phyloP scores from a whole-genome alignment of 2,329 filamentous ascomycete genomes.

The Arthrocladium fulminans region DNA sequence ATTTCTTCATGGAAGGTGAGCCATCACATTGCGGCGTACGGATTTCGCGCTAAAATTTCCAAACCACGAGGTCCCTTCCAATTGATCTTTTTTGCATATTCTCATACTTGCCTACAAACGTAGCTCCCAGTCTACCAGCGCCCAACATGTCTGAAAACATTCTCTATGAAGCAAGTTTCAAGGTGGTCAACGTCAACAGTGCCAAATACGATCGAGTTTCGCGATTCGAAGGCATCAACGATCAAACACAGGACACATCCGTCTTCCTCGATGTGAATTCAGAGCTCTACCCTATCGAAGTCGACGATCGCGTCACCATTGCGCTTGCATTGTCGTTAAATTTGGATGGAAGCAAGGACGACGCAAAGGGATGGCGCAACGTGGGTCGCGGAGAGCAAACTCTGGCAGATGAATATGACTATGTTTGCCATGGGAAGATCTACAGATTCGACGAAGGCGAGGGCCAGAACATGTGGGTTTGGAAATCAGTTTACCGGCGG shows the following conservation, averaged over 20 bases:
- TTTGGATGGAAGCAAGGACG: conserved; percentile 74
- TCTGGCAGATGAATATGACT: conserved; percentile 45
- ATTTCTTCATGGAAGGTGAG: neutral
- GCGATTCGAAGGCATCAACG: conserved; percentile 59
- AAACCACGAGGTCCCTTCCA: conserved; percentile 11
- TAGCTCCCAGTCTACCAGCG: too few relatives aligned
- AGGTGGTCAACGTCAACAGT: conserved; percentile 66
- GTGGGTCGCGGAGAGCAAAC: conserved; percentile 48
- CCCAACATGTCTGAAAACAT: conserved; percentile 67
- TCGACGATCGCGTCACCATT: conserved; percentile 69
- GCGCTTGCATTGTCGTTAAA: conserved; percentile 77
- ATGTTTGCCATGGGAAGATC: conserved; percentile 45
- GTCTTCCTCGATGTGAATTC: conserved; percentile 89
- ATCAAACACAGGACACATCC: conserved; percentile 58
- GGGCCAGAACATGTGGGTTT: conserved; percentile 72
- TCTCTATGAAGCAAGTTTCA: conserved; percentile 90
- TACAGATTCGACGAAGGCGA: conserved; percentile 50
- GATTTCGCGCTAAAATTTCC: neutral
- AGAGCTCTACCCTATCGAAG: conserved; percentile 72
- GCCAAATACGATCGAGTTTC: conserved; percentile 93
- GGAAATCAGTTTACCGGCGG: neutral
- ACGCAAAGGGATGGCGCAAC: conserved; percentile 71
- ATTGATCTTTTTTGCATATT: too few relatives aligned
- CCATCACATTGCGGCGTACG: too few relatives aligned
- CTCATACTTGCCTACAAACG: too few relatives aligned